phyloP scores from a whole-genome alignment of 2,329 filamentous ascomycete species.

The Calonectria hongkongensis region DNA sequence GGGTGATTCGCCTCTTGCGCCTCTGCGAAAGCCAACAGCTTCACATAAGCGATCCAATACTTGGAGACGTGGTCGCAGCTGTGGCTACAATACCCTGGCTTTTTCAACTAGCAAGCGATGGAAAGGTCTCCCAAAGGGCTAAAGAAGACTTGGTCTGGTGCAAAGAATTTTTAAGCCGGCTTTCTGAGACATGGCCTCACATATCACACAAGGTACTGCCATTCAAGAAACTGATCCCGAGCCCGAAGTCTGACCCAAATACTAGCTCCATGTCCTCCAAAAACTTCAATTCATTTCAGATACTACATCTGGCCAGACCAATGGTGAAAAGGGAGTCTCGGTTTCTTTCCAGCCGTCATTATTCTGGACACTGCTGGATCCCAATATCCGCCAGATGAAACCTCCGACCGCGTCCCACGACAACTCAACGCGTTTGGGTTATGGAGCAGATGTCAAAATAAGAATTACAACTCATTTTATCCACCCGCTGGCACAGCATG shows the following conservation, averaged over 20 bases:
- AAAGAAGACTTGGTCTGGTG: slow-evolving; percentile 10
- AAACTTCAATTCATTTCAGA: slow-evolving; percentile 11
- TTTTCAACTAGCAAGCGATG: slow-evolving; percentile 4
- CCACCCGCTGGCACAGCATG: not conserved
- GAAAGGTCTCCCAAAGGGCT: slow-evolving; percentile 4
- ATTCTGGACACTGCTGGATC: slow-evolving; percentile 1
- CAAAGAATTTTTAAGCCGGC: slow-evolving; percentile 1
- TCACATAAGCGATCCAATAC: not conserved
- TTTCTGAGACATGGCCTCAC: slow-evolving; percentile 9
- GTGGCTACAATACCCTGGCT: slow-evolving; percentile 13
- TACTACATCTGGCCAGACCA: not conserved
- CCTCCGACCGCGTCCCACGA: not conserved
- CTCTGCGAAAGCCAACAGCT: slow-evolving; percentile 18
- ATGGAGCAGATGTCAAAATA: slow-evolving; percentile 4
- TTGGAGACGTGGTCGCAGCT: not conserved
- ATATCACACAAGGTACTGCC: not conserved
- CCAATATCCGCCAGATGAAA: slow-evolving; percentile 9
- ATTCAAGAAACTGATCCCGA: no score
- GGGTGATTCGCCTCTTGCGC: slow-evolving; percentile 4
- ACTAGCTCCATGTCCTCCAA: slow-evolving; percentile 4
- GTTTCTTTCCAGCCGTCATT: slow-evolving; percentile 1
- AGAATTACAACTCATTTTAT: slow-evolving; percentile 16
- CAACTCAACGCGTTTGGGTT: no score
- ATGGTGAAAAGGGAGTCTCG: not conserved
- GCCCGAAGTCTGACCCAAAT: not conserved